Evolutionary conservation across 331 rosid genomes (phyloP).

Genomic region (Rosa hybrid): DNA sequence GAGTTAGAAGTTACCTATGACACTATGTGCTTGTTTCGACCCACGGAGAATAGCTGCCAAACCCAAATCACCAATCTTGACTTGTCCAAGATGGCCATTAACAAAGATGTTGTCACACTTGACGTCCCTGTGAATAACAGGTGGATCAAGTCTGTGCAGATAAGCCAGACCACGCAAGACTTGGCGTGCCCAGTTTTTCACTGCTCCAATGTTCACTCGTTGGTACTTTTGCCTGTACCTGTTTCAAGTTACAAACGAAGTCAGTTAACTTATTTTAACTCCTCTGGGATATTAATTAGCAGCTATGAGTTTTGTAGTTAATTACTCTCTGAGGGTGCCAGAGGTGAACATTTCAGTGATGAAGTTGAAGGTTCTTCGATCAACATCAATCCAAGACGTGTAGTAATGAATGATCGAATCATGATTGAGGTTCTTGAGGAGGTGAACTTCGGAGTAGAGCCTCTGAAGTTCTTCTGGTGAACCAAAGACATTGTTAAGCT

Average conservation of each 20-base stretch:
- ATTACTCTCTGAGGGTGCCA: constrained; percentile 89
- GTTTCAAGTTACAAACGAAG: not conserved
- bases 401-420: constrained; percentile 71
- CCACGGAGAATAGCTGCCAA: constrained; percentile 75
- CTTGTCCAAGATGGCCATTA: constrained; percentile 86
- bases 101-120: constrained; percentile 88
- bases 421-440: constrained; percentile 76
- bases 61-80: constrained; percentile 92
- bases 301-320: not conserved
- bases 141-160: constrained; percentile 71
- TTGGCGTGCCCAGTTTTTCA: constrained; percentile 84
- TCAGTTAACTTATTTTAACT: not conserved
- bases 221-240: constrained; percentile 74
- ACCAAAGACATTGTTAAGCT: constrained; percentile 65
- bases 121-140: constrained; percentile 86
- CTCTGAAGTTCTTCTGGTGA: constrained; percentile 75
- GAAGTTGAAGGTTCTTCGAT: constrained; percentile 78
- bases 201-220: constrained; percentile 53
- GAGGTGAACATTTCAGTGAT: constrained; percentile 94
- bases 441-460: constrained; percentile 87
- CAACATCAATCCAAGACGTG: constrained; percentile 70
- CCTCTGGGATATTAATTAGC: not conserved
- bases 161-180: constrained; percentile 69
- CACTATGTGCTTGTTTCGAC: constrained; percentile 77
- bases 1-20: constrained; percentile 54